These are phyloP conservation scores for Apocynum venetum DNA, from an alignment of 257 asterid species.

Conservation along the genomic window DNA sequence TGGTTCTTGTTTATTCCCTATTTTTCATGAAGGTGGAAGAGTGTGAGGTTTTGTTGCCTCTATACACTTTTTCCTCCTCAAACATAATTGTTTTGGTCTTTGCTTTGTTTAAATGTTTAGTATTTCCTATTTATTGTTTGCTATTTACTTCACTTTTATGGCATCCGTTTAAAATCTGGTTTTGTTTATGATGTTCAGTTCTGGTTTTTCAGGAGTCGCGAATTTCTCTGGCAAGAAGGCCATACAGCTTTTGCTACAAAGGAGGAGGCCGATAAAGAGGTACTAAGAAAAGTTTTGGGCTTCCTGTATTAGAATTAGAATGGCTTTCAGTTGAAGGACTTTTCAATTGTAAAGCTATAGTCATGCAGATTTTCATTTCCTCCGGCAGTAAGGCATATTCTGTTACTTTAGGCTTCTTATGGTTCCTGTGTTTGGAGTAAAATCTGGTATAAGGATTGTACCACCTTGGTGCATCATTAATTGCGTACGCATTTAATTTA, in stretches of 20 bases:
- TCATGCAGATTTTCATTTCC: neutral
- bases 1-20: neutral
- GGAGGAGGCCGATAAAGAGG: conserved; percentile 91
- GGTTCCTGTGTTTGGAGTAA: neutral
- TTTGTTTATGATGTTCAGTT: conserved; percentile 7
- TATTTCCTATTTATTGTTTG: neutral
- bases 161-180: neutral
- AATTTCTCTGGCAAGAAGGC: conserved; percentile 98
- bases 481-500: neutral
- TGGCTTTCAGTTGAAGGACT: neutral
- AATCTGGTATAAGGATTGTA: neutral
- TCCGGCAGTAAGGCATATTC: neutral
- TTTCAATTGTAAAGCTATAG: neutral
- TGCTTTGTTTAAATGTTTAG: neutral
- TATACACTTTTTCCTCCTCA: neutral
- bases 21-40: neutral
- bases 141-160: neutral
- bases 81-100: neutral
- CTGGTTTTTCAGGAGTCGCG: conserved; percentile 72
- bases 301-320: neutral
- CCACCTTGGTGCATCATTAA: neutral
- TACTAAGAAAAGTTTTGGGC: conserved; percentile 20
- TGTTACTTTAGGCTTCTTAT: neutral
- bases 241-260: conserved; percentile 98
- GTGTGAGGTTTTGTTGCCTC: neutral